Evolutionary conservation across 805 yeast genomes (phyloP).

Genomic region (Candida gorgasii): DNA sequence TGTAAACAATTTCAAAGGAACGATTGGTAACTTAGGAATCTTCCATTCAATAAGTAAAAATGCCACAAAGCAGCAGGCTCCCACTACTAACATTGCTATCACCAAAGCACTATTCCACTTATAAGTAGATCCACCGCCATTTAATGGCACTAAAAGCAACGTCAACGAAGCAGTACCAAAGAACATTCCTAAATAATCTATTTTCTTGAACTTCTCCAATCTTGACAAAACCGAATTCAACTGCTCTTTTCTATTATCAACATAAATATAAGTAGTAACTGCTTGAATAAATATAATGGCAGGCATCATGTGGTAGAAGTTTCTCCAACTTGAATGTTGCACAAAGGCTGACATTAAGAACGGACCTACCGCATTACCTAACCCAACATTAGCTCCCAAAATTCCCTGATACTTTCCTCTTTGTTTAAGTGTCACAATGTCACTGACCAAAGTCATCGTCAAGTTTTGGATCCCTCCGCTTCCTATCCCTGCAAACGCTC

Average conservation of each 20-base stretch:
- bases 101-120: constrained; percentile 51
- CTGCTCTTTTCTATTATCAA: constrained; percentile 30
- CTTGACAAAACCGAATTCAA: constrained; percentile 27
- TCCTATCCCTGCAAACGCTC: constrained; percentile 62
- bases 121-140: constrained; percentile 62
- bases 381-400: constrained; percentile 49
- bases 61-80: constrained; percentile 32
- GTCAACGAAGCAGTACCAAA: constrained; percentile 50
- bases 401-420: constrained; percentile 58
- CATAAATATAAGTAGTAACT: constrained; percentile 27
- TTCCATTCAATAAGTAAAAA: constrained; percentile 55
- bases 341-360: constrained; percentile 53
- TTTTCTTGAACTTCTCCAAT: constrained; percentile 40
- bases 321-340: constrained; percentile 48
- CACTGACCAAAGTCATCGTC: constrained; percentile 54
- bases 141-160: constrained; percentile 53
- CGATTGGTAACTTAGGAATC: constrained; percentile 51
- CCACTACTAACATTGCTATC: constrained; percentile 35
- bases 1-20: constrained; percentile 49
- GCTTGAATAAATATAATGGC: constrained; percentile 38
- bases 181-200: constrained; percentile 56
- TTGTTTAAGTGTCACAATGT: constrained; percentile 53
- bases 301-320: constrained; percentile 49
- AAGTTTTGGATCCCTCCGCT: constrained; percentile 57
- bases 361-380: constrained; percentile 56